Percentiles rank a stretch among this genome's conserved stretches.
phyloP scores from a whole-genome alignment of 768 basidiomycete species.

The Lentinula guzmanii region DNA sequence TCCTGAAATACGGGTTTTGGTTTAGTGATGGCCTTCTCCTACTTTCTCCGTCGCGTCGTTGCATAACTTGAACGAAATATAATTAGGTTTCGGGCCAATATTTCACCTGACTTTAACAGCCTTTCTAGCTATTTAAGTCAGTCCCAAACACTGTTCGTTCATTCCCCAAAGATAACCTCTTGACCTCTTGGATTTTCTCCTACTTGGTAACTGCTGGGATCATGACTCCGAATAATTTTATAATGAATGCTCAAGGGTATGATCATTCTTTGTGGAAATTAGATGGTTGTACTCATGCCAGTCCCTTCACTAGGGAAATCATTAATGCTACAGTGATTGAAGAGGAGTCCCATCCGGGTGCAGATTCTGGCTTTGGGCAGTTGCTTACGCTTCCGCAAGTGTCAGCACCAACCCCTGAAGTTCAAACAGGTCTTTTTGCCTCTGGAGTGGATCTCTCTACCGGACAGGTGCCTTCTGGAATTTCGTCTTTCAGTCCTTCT shows the following conservation, averaged over 20 bases:
- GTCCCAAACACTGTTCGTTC: not conserved
- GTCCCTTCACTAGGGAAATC: not conserved
- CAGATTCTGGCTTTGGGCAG: not conserved
- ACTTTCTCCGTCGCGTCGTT: not conserved
- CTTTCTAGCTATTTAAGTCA: not conserved
- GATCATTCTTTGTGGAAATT: not conserved
- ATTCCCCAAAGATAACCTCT: not conserved
- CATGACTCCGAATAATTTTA: not conserved
- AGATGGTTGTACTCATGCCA: not conserved
- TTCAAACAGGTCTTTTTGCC: not conserved
- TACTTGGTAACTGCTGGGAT: too few species aligned
- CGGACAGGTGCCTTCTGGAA: too few species aligned
- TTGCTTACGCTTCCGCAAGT: not conserved
- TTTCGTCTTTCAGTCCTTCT: not conserved
- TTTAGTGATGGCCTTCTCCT: not conserved
- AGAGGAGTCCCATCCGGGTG: not conserved
- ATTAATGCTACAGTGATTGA: not conserved
- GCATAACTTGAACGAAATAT: not conserved
- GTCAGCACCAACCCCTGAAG: not conserved
- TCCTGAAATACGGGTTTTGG: not conserved
- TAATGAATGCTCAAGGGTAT: not conserved
- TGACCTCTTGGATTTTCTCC: too few species aligned
- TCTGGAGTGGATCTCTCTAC: not conserved
- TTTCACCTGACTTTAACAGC: not conserved
- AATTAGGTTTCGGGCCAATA: not conserved